These are phyloP conservation scores for Closterium sp. DNA, from an alignment of 139 green algal genomes.

Conservation along the genomic window DNA sequence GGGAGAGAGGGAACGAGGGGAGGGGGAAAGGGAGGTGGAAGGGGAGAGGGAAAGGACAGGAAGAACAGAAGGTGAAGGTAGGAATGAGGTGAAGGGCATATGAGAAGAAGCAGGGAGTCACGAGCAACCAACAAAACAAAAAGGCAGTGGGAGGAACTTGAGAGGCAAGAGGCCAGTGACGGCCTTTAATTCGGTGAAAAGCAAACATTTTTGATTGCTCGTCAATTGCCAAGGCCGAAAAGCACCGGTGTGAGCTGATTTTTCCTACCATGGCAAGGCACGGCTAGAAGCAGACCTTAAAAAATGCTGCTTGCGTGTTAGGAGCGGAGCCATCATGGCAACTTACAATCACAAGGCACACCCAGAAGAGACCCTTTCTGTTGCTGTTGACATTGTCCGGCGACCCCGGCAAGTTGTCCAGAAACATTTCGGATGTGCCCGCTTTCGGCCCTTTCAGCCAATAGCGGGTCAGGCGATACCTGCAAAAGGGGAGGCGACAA, in stretches of 20 bases:
- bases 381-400: conserved; percentile 25
- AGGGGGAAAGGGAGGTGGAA: no score
- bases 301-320: no score
- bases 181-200: background rate
- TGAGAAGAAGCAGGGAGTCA: background rate
- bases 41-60: background rate
- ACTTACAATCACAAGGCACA: conserved; percentile 13
- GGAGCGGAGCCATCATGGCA: no score
- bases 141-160: background rate
- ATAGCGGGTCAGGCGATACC: conserved; percentile 17
- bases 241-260: no score
- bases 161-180: background rate
- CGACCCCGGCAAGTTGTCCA: conserved; percentile 13
- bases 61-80: no score
- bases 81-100: background rate
- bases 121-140: background rate
- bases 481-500: background rate
- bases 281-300: no score
- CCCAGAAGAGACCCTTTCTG: conserved; percentile 9
- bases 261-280: no score
- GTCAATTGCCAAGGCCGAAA: no score
- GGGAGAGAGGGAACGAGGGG: no score
- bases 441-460: conserved; percentile 42
- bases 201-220: no score
- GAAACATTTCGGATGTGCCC: conserved; percentile 11